Evolutionary conservation across 179 eudicot genomes (phyloP).

Genomic region (Actinidia chinensis): DNA sequence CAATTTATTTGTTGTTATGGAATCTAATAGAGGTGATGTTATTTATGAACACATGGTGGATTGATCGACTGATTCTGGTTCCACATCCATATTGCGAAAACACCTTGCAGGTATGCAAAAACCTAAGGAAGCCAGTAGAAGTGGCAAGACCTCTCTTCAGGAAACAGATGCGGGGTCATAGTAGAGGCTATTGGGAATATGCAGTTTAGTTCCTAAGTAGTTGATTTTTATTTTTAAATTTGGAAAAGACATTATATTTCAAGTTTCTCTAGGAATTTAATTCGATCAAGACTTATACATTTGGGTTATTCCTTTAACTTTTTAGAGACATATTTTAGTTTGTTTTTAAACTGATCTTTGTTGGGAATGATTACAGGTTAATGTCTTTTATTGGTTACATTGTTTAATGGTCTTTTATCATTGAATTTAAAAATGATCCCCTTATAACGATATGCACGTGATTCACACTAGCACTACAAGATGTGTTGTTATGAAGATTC

Average conservation of each 20-base stretch:
- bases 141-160: background rate
- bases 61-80: background rate
- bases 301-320: background rate
- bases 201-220: background rate
- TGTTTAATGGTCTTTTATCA: background rate
- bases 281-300: background rate
- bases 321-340: background rate
- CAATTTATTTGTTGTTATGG: slow-evolving; percentile 9
- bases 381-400: too few relatives aligned
- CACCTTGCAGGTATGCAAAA: background rate
- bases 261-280: background rate
- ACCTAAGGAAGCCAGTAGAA: background rate
- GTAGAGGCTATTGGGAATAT: background rate
- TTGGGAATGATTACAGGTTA: background rate
- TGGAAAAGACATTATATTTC: background rate
- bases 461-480: background rate
- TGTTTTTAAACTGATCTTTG: background rate
- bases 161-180: background rate
- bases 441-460: background rate
- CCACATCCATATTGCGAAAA: background rate
- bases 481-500: background rate
- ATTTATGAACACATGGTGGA: background rate
- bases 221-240: slow-evolving; percentile 7
- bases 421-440: too few relatives aligned
- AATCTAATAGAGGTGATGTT: slow-evolving; percentile 7